Evolutionary conservation across 202 grass and related monocot genomes (phyloP), one percentile per base, ranked within the genome.

Genomic region (Zizania palustris): DNA sequence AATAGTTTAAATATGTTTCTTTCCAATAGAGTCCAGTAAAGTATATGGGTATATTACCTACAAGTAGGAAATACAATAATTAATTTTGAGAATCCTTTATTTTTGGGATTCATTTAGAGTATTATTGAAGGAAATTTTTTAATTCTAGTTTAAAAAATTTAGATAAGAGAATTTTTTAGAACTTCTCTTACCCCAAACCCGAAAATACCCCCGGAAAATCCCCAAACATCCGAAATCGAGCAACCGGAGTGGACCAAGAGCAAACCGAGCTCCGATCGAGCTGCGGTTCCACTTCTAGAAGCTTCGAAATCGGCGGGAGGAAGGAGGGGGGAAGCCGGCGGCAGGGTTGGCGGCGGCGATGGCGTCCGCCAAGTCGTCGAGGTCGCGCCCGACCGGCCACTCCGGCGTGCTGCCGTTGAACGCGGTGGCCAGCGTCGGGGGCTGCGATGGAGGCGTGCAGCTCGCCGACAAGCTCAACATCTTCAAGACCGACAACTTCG

Each of bases 401-500:
- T 89, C 90, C 50, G 93, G 90, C 45, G 84, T 87, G 72, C 45
- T 80, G 65, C 85, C 65, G 19, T 77, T 68, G 60, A 83, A 63
- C 85, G 12, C 71, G 49, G 34, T 71, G 42, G 50, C 49, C 42
- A 60, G 15, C 49, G 67, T 43, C 19, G 79, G 58, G 9, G 76
- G 65, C 49, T 50, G 83, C 20, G 95, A 92, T 51, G 86, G 74
- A 41, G 91, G 67, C 44, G 83, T 88, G 57, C 96, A 87, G 84
- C 88, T 92, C 48, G 72, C 85, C 10, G 96, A 99, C 72, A 99
- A 99, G 89, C 83, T 99, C 39, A 99, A 95, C 85, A 99, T 99
- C 51, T 99, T 99, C 92, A 99, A 93, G 86, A 99, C 89, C 48
- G 81, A 90, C 44, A 95, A 99, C 66, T 99, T 99, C 79, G 92